phyloP scores from a whole-genome alignment of 202 grass and related monocot species.

The Musa balbisiana region DNA sequence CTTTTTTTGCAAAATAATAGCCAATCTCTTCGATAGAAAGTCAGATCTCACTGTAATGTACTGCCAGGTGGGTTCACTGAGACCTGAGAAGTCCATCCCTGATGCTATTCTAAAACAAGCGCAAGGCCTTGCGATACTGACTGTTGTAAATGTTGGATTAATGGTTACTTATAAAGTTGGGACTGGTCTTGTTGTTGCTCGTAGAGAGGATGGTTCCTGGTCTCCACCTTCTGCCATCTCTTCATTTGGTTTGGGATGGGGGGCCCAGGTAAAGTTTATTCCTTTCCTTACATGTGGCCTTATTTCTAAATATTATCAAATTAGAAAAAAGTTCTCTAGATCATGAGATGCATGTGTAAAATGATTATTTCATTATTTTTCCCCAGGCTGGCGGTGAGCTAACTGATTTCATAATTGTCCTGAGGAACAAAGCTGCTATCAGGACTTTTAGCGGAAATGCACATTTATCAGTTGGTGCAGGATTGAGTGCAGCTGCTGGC shows the following conservation, averaged over 20 bases:
- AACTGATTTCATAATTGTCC: constrained; percentile 84
- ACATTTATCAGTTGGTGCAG: constrained; percentile 72
- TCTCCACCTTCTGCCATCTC: constrained; percentile 79
- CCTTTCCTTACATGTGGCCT: not conserved
- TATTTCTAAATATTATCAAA: not conserved
- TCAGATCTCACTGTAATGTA: constrained; percentile 6
- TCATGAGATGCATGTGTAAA: not conserved
- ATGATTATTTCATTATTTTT: constrained; percentile 16
- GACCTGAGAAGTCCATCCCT: constrained; percentile 71
- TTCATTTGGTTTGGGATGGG: constrained; percentile 83
- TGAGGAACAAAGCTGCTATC: constrained; percentile 74
- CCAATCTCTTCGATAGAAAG: not conserved
- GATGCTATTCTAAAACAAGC: constrained; percentile 80
- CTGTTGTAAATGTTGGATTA: constrained; percentile 61
- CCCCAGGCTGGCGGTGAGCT: constrained; percentile 77
- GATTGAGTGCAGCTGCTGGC: constrained; percentile 68
- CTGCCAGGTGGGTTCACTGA: constrained; percentile 56
- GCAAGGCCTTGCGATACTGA: constrained; percentile 86
- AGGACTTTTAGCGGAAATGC: constrained; percentile 77
- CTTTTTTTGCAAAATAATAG: too few relatives aligned
- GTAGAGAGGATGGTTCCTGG: constrained; percentile 75
- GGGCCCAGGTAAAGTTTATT: constrained; percentile 48
- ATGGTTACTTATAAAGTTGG: constrained; percentile 83
- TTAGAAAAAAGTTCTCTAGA: not conserved
- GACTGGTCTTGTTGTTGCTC: constrained; percentile 71